Evolutionary conservation across 1,284 basidiomycete species (phyloP), one percentile per base, ranked within the genome.

Genomic region (Cryptococcus sp.): DNA sequence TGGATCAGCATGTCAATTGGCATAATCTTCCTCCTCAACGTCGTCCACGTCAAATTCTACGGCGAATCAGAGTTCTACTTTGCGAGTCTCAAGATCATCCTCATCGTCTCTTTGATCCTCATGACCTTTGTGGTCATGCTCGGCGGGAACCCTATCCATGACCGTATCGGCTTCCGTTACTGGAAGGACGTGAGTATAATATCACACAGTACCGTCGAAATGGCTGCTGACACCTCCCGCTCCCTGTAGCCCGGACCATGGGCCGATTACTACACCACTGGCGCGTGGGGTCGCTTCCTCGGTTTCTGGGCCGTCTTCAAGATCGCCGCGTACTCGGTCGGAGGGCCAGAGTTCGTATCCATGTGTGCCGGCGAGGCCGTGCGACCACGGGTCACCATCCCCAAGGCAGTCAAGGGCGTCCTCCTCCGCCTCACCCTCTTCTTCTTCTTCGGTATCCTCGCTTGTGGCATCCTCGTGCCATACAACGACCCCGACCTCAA

Each of bases 381-480:
- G 5, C 64, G 72, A 40, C 73, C 73, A 3, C 53, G 71, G 19
- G 53, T 50, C 40, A 88, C 90, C 13, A 87, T 87, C 73, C 80
- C 86, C 61, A 60, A 57, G 39, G 74, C 72, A 11, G 69, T 71
- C 61, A 71, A 64, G 40, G 56, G 64, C 7, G 68, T 67, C 19
- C 57, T 69, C 13, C 66, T 63, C 57, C 67, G 73, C 25, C 57
- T 75, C 38, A 53, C 67, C 50, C 47, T 67, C 40, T 74, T 74
- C 57, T 75, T 69, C 64, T 54, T 69, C 48, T 56, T 65, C 2
- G 85, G 87, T 67, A 89, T 92, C 61, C 81, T 80, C 20, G 60
- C 81, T 47, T 81, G 92, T 22, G 61, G 61, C 19, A 53, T 63
- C 10, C 41, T 63, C 7, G 61, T 63, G 2, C 70, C 71, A 3